Evolutionary conservation across 257 asterid species (phyloP), one percentile per base, ranked within the genome.

Genomic region (Pogostemon cablin): DNA sequence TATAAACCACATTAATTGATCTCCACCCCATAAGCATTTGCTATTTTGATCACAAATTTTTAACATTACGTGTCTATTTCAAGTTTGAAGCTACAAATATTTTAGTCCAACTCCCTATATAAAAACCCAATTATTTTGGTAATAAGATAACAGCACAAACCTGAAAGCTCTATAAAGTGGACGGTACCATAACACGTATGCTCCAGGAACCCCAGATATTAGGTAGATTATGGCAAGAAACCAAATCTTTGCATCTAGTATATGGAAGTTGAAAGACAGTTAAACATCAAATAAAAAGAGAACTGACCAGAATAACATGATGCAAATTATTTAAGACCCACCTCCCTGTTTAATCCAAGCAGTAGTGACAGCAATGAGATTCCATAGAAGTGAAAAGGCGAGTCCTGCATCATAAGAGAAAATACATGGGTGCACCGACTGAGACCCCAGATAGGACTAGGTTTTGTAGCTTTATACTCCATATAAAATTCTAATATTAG

Each of bases 131-230:
- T 73, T 38, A 46, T 59, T 78, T 55, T 40, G 76, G 65, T 40
- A 50, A 55, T 59, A 56, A 68, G 47, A 57, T 57, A 57, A 63
- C 65, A 71, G 49, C 38, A 46, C 79, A 3, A 71, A 86, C 99
- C 98, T 95, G 79, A 87, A 87, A 65, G 97, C 95, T 40, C 96
- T 92, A 81, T 95, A 95, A 68, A 95, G 96, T 66, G 98, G 99
- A 71, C 91, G 96, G 69, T 95, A 95, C 98, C 99, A 95, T 75
- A 92, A 50, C 61, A 92, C 87, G 71, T 95, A 95, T 74, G 95
- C 97, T 69, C 98, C 98, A 3, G 99, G 99, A 73, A 95, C 96
- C 58, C 95, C 99, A 17, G 97, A 55, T 80, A 95, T 86, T 80
- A 95, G 88, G 93, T 91, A 95, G 81, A 92, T 95, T 63, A 95